Percentiles rank a stretch among this genome's conserved stretches.
Evolutionary conservation across 768 basidiomycete species (phyloP).

Genomic region (Leucocoprinus sp.): DNA sequence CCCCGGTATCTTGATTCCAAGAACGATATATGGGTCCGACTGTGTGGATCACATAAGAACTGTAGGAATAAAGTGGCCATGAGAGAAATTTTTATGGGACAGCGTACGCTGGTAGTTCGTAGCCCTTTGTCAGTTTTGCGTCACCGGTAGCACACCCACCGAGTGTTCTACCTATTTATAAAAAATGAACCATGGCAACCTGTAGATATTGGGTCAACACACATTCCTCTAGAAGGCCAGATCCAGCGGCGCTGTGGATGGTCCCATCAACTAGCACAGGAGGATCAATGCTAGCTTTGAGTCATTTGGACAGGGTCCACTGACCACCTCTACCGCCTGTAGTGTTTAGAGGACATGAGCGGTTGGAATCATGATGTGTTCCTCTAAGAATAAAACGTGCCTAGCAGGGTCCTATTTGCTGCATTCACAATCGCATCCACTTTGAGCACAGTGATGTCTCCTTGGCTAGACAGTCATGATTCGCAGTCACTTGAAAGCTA

Average conservation of each 20-base stretch:
- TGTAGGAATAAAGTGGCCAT: slow-evolving; percentile 17
- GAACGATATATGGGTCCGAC: slow-evolving; percentile 67
- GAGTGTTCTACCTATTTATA: slow-evolving; percentile 46
- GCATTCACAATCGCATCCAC: slow-evolving; percentile 79
- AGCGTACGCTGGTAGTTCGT: slow-evolving; percentile 66
- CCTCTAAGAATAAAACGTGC: slow-evolving; percentile 37
- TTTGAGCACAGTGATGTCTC: slow-evolving; percentile 67
- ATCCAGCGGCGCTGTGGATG: slow-evolving; percentile 72
- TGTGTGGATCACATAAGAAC: slow-evolving; percentile 69
- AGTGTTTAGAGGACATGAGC: no score
- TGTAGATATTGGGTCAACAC: slow-evolving; percentile 16
- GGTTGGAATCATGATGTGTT: no score
- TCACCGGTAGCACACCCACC: slow-evolving; percentile 65
- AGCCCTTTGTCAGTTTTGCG: slow-evolving; percentile 74
- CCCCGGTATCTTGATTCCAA: slow-evolving; percentile 32
- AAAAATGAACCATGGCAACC: background rate
- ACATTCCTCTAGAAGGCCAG: slow-evolving; percentile 63
- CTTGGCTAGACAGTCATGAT: slow-evolving; percentile 40
- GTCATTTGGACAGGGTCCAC: slow-evolving; percentile 12
- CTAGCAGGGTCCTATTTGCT: slow-evolving; percentile 64
- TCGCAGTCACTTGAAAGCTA: background rate
- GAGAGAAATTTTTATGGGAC: no score
- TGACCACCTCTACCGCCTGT: slow-evolving; percentile 73
- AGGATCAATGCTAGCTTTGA: background rate
- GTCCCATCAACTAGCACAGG: slow-evolving; percentile 67